Percentiles rank a stretch among this genome's conserved stretches.
Evolutionary conservation across 441 rosid species (phyloP).

Genomic region (Brassica balearica): DNA sequence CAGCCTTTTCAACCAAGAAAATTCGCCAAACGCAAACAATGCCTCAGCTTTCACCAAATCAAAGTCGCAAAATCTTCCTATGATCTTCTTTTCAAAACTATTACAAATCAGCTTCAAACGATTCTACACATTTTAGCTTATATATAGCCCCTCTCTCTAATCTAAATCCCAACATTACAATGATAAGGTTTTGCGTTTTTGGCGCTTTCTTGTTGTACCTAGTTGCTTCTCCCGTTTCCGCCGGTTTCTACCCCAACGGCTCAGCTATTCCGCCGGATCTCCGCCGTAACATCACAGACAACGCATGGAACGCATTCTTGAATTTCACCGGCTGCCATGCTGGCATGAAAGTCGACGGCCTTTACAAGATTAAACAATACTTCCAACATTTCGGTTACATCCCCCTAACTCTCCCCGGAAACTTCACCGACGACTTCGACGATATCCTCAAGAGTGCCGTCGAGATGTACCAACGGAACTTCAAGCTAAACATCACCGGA

Average conservation of each 20-base stretch:
- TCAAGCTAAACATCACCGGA: conserved; percentile 69
- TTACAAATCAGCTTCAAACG: conserved; percentile 20
- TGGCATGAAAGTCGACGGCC: conserved; percentile 54
- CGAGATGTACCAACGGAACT: conserved; percentile 61
- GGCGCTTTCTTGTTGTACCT: conserved; percentile 35
- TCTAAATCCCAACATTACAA: conserved; percentile 3
- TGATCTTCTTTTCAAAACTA: background rate
- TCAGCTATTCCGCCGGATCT: conserved; percentile 51
- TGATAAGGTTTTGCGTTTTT: conserved; percentile 14
- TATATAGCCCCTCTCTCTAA: background rate
- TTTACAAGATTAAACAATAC: conserved; percentile 62
- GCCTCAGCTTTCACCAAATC: conserved; percentile 11
- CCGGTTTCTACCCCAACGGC: conserved; percentile 60
- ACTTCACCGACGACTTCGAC: conserved; percentile 69
- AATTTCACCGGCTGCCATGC: conserved; percentile 64
- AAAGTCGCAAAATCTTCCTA: background rate
- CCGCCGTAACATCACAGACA: conserved; percentile 43
- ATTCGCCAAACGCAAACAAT: conserved; percentile 21
- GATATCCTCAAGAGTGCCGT: conserved; percentile 59
- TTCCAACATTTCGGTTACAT: conserved; percentile 77
- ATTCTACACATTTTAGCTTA: conserved; percentile 4
- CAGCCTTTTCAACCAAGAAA: conserved; percentile 16
- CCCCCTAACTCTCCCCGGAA: conserved; percentile 38
- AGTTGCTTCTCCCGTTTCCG: conserved; percentile 45
- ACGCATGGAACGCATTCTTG: conserved; percentile 62